These are phyloP conservation scores for Ettlia oleoabundans DNA, from an alignment of 139 green algal species.

Conservation along the genomic window DNA sequence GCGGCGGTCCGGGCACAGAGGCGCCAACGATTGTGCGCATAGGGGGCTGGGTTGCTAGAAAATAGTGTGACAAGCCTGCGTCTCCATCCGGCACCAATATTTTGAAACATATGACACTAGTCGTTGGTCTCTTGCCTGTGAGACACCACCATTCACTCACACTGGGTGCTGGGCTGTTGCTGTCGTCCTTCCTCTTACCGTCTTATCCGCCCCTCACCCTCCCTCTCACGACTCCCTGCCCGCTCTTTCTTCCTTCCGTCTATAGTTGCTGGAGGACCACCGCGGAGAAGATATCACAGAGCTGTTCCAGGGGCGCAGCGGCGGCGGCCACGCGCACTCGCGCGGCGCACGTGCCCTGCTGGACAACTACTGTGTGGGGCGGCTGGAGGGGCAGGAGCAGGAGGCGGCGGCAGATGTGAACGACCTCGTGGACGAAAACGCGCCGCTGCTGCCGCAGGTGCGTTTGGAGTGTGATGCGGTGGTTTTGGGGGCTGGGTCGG, in stretches of 20 bases:
- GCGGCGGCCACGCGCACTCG: constrained; percentile 3
- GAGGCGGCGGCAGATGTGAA: not conserved
- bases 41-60: no score
- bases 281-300: constrained; percentile 28
- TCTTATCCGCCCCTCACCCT: not conserved
- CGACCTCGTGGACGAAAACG: constrained; percentile 19
- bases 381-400: constrained; percentile 2
- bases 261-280: constrained; percentile 28
- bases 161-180: not conserved
- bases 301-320: constrained; percentile 8
- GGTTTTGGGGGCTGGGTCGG: not conserved
- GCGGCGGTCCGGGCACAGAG: not conserved
- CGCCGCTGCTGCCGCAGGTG: constrained; percentile 33
- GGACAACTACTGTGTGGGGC: constrained; percentile 23
- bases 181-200: no score
- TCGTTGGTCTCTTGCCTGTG: no score
- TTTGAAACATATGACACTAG: no score
- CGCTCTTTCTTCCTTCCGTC: not conserved
- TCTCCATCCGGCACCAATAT: not conserved
- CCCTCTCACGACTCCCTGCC: not conserved
- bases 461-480: not conserved
- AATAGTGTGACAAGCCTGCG: not conserved
- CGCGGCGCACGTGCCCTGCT: constrained; percentile 18
- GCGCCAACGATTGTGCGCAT: no score
- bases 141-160: not conserved